phyloP scores from a whole-genome alignment of 2,329 filamentous ascomycete species.

The Aspergillus luchuensis region DNA sequence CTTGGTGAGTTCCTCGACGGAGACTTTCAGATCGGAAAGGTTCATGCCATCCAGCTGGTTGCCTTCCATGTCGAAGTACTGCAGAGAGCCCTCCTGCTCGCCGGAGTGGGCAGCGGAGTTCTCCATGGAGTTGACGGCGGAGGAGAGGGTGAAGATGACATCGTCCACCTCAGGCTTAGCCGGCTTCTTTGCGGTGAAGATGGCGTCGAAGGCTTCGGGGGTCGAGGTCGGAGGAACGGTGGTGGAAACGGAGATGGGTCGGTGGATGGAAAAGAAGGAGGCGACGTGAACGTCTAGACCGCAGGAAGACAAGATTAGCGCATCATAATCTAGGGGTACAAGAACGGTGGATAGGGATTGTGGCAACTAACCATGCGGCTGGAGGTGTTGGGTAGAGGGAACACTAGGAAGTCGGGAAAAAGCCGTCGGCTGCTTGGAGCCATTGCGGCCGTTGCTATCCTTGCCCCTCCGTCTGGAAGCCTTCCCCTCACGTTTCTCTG shows the following conservation, averaged over 20 bases:
- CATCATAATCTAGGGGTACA: neutral
- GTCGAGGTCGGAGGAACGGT: slow-evolving; percentile 73
- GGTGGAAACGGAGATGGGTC: slow-evolving; percentile 85
- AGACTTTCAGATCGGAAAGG: slow-evolving; percentile 64
- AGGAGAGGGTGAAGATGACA: slow-evolving; percentile 67
- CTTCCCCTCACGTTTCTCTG: slow-evolving; percentile 40
- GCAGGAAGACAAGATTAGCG: slow-evolving; percentile 11
- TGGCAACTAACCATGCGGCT: slow-evolving; percentile 47
- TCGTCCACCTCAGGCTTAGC: slow-evolving; percentile 50
- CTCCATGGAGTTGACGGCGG: slow-evolving; percentile 49
- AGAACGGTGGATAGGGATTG: neutral
- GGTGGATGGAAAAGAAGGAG: slow-evolving; percentile 92
- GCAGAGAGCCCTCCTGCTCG: slow-evolving; percentile 39
- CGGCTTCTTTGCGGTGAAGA: slow-evolving; percentile 68
- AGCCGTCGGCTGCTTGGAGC: slow-evolving; percentile 41
- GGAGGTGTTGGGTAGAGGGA: slow-evolving; percentile 51
- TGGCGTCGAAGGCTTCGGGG: slow-evolving; percentile 76
- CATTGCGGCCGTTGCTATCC: slow-evolving; percentile 36
- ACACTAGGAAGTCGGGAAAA: slow-evolving; percentile 51
- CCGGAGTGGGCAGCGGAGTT: slow-evolving; percentile 35
- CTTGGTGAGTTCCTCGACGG: slow-evolving; percentile 68
- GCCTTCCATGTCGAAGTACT: slow-evolving; percentile 37
- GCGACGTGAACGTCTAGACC: slow-evolving; percentile 77
- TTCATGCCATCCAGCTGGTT: slow-evolving; percentile 48
- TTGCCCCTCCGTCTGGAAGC: slow-evolving; percentile 39